Evolutionary conservation across 2,329 filamentous ascomycete species (phyloP).

Genomic region (Kalaharituber pfeilii): DNA sequence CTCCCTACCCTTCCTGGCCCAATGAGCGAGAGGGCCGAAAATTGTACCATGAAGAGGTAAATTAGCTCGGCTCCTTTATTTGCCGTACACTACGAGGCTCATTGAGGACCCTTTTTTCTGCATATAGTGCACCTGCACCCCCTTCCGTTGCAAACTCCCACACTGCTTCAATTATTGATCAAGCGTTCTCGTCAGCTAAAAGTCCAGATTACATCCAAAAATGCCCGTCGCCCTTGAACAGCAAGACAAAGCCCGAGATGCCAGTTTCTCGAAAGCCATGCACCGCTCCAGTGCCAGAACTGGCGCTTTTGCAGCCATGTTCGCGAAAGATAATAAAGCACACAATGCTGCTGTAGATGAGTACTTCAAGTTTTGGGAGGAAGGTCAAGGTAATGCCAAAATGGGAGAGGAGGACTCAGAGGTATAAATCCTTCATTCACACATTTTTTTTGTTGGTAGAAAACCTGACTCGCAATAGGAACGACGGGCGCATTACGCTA

Average conservation of each 20-base stretch:
- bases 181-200: conserved; percentile 2
- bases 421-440: too few species aligned
- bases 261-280: conserved; percentile 75
- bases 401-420: conserved; percentile 60
- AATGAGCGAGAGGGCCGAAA: too few species aligned
- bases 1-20: too few species aligned
- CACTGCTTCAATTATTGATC: conserved; percentile 3
- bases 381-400: conserved; percentile 49
- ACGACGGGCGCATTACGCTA: conserved; percentile 75
- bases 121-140: not conserved
- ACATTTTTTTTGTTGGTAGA: not conserved
- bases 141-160: not conserved
- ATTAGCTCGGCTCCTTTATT: conserved; percentile 1
- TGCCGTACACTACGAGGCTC: too few species aligned
- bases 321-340: conserved; percentile 61
- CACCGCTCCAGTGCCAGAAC: conserved; percentile 55
- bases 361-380: conserved; percentile 85
- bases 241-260: conserved; percentile 73
- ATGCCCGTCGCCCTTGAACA: conserved; percentile 42
- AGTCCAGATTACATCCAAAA: not conserved
- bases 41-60: not conserved
- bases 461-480: conserved; percentile 39
- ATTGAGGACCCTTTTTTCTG: not conserved
- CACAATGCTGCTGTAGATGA: conserved; percentile 72
- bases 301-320: conserved; percentile 66